A percentile compares a stretch with the other conserved stretches of the same genome.
These are phyloP conservation scores for Naumovozyma castellii DNA, from an alignment of 805 yeast species.

Conservation along the genomic window DNA sequence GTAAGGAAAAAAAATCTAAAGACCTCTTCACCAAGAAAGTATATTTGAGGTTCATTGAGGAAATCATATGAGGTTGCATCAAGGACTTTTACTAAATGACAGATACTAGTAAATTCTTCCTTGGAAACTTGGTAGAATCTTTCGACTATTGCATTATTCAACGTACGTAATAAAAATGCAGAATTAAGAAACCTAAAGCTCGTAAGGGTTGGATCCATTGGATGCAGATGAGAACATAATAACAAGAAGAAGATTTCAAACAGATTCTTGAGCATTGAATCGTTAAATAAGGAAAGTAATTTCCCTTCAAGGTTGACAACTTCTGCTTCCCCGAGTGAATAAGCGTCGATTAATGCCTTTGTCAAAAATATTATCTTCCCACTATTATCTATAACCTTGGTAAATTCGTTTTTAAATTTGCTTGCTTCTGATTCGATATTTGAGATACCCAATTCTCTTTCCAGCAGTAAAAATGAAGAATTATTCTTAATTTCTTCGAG, in stretches of 20 bases:
- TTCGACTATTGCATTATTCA: constrained; percentile 10
- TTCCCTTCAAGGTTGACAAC: not conserved
- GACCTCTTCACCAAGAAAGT: too few species aligned
- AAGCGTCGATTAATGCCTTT: constrained; percentile 11
- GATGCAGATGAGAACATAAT: constrained; percentile 10
- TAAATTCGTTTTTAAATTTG: constrained; percentile 16
- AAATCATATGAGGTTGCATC: too few species aligned
- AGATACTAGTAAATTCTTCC: constrained; percentile 15
- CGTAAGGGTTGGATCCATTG: not conserved
- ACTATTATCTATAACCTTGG: constrained; percentile 2
- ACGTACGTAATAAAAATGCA: constrained; percentile 7
- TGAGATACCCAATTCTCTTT: constrained; percentile 21
- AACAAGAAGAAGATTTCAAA: constrained; percentile 8
- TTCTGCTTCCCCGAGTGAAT: constrained; percentile 2
- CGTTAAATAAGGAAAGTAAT: too few species aligned
- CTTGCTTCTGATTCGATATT: constrained; percentile 22
- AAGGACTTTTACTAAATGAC: too few species aligned
- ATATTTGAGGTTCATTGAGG: too few species aligned
- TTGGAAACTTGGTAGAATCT: constrained; percentile 14
- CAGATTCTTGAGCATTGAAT: constrained; percentile 2
- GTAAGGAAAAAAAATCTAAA: too few species aligned
- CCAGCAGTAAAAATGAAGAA: constrained; percentile 18
- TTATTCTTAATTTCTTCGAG: constrained; percentile 15
- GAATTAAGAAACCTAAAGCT: constrained; percentile 5
- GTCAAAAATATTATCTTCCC: constrained; percentile 11